Evolutionary conservation across 352 stramenopile species (phyloP).

Genomic region (Phytophthora kernoviae): DNA sequence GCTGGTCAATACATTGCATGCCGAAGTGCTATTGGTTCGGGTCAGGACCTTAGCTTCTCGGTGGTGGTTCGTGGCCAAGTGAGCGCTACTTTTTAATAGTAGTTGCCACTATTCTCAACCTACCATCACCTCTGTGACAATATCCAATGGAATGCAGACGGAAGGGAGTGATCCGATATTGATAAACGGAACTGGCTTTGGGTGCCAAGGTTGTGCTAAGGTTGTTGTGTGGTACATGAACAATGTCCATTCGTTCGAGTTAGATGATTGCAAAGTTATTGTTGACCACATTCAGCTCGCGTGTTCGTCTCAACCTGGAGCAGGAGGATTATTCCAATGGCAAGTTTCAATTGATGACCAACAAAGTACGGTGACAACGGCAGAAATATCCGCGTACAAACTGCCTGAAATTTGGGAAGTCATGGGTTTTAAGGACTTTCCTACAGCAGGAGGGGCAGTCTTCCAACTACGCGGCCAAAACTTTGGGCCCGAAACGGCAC

Average conservation of each 20-base stretch:
- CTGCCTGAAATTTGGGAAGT: constrained; percentile 40
- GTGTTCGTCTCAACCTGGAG: constrained; percentile 41
- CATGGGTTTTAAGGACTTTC: constrained; percentile 48
- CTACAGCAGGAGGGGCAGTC: constrained; percentile 47
- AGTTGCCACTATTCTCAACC: constrained; percentile 46
- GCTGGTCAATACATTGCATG: constrained; percentile 42
- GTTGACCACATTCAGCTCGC: constrained; percentile 45
- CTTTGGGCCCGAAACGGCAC: constrained; percentile 51
- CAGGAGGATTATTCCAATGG: constrained; percentile 44
- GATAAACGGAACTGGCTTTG: constrained; percentile 55
- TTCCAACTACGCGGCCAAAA: constrained; percentile 55
- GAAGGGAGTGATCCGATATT: constrained; percentile 34
- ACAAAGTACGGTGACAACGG: constrained; percentile 16
- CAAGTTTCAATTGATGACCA: constrained; percentile 44
- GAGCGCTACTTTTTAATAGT: constrained; percentile 26
- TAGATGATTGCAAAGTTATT: constrained; percentile 47
- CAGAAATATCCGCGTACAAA: constrained; percentile 34
- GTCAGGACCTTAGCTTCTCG: constrained; percentile 39
- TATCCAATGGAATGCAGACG: constrained; percentile 29
- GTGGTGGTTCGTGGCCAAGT: constrained; percentile 41
- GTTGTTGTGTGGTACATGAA: constrained; percentile 49
- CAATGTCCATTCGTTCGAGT: constrained; percentile 37
- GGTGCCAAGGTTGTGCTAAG: constrained; percentile 34
- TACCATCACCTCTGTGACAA: constrained; percentile 21
- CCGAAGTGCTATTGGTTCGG: constrained; percentile 39